Evolutionary conservation across 2,329 filamentous ascomycete species (phyloP), one percentile per base, ranked within the genome.

Genomic region (Ophiostoma quercus): DNA sequence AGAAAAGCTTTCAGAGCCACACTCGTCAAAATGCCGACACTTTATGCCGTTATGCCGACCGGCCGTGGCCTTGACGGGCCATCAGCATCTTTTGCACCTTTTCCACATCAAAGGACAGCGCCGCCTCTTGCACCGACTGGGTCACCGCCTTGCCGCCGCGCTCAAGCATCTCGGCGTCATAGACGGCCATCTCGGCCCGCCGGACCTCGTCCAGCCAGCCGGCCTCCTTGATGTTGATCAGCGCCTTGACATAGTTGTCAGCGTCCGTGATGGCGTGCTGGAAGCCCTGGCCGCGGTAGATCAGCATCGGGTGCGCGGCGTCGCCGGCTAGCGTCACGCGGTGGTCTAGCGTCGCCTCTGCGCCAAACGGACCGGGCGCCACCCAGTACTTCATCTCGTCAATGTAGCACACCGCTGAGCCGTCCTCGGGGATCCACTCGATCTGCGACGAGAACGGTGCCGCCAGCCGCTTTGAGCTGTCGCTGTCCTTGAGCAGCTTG

Each of bases 211-310:
- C 63, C 1, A 57, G 60, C 66, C 75, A 73, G 41, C n/a, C 69
- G 14, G 68, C 70, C 6, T 62, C 68, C 25, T 74, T 68, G 3
- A 78, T 69, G 57, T 72, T 69, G 6, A 74, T n/a, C 9, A 81
- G 71, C 3, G 76, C 75, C n/a, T 77, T 71, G 1, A 82, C 74
- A 66, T 80, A 79, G 68, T 80, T 78, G 43, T 76, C 73, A 12
- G 77, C 80, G 68, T 83, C 81, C 0, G 75, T 74, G 60, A 83
- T 79, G 39, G 77, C 78, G 71, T 82, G 79, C 70, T 83, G 81
- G 47, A 81, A 77, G 8, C 81, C 81, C 73, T 83, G 82, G 0
- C 81, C 82, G n/a, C 81, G 79, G 72, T 79, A 81, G 37, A 78
- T 77, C 16, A 81, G 74, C 81, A 84, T 83, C 0, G 82, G 79